phyloP scores from a whole-genome alignment of 495 filamentous ascomycete genomes.

The Amniculicola lignicola region DNA sequence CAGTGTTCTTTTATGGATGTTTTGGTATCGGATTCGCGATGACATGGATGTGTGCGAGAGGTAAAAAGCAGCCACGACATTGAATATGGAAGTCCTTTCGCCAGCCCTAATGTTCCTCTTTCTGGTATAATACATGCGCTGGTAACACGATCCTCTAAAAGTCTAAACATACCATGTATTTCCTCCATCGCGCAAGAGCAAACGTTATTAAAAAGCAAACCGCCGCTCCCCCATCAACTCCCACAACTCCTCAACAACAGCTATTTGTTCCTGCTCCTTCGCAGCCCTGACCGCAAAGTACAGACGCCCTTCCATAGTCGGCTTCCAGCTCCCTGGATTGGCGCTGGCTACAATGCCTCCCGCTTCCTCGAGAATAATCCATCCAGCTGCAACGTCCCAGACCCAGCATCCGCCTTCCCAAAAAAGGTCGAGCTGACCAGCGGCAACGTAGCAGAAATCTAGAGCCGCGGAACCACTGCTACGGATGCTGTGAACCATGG shows the following conservation, averaged over 20 bases:
- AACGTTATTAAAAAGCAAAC: conserved; percentile 15
- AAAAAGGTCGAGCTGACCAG: conserved; percentile 25
- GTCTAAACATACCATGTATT: no score
- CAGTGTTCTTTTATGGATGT: no score
- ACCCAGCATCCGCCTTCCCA: conserved; percentile 33
- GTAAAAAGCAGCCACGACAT: no score
- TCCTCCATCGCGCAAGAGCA: no score
- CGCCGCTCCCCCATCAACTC: conserved; percentile 20
- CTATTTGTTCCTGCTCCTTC: conserved; percentile 7
- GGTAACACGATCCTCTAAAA: no score
- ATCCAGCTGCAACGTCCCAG: conserved; percentile 35
- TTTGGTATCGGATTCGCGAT: no score
- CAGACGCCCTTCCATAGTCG: conserved; percentile 27
- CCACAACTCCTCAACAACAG: conserved; percentile 29
- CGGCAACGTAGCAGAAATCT: conserved; percentile 34
- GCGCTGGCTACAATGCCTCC: conserved; percentile 28
- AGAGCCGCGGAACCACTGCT: conserved; percentile 30
- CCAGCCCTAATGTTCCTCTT: no score
- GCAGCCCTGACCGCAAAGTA: conserved; percentile 30
- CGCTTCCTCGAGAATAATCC: conserved; percentile 33
- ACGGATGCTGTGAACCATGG: conserved; percentile 28
- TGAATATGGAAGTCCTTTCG: no score
- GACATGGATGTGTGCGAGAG: no score
- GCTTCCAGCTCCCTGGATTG: conserved; percentile 29
- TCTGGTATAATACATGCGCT: no score